Percentiles rank a stretch among this genome's conserved stretches.
phyloP scores from a whole-genome alignment of 106 monocot genomes.

The Platanthera guangdongensis region DNA sequence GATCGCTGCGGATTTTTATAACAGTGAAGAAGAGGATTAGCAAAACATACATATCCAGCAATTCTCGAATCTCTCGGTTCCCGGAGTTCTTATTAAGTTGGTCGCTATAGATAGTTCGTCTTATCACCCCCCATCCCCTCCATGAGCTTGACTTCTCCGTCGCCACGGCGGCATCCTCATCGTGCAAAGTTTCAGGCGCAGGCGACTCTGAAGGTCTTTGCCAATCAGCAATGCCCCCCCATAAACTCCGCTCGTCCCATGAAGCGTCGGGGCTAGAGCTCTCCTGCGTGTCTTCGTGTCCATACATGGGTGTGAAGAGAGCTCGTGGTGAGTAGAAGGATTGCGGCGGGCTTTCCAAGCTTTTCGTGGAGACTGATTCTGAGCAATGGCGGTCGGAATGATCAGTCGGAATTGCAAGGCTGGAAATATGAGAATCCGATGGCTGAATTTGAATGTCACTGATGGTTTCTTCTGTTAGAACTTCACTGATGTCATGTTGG shows the following conservation, averaged over 20 bases:
- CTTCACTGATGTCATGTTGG: neutral
- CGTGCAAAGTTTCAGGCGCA: constrained; percentile 12
- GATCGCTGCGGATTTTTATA: no score
- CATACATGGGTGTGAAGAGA: neutral
- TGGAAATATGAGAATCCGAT: neutral
- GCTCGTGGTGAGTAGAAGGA: constrained; percentile 13
- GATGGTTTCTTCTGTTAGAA: neutral
- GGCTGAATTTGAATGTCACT: neutral
- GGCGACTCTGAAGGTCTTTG: constrained; percentile 5
- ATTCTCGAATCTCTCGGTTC: constrained; percentile 39
- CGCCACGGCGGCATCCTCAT: constrained; percentile 19
- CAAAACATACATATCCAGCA: constrained; percentile 37
- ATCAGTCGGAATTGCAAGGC: neutral
- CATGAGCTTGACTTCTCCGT: constrained; percentile 21
- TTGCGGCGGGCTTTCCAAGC: constrained; percentile 6
- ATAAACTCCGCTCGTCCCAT: constrained; percentile 24
- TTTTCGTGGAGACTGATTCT: constrained; percentile 6
- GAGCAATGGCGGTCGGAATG: neutral
- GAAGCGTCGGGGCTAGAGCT: constrained; percentile 20
- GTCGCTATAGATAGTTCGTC: neutral
- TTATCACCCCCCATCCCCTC: constrained; percentile 10
- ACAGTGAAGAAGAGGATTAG: neutral
- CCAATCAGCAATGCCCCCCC: constrained; percentile 1
- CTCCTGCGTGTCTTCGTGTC: constrained; percentile 17
- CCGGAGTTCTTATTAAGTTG: constrained; percentile 17